Evolutionary conservation across 305 asterid species (phyloP).

Genomic region (Fraxinus dipetala): DNA sequence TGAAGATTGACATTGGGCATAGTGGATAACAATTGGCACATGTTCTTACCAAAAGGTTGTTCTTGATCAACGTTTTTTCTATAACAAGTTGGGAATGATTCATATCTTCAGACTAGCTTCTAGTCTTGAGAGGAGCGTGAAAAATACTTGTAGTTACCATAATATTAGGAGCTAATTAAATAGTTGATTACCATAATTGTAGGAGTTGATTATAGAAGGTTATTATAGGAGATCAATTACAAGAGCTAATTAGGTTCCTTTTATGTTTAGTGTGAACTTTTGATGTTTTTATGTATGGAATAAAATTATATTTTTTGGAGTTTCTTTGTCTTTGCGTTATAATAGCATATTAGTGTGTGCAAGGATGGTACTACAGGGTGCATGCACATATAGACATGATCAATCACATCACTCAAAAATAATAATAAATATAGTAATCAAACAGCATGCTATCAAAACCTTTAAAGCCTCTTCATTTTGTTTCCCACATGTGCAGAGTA

Average conservation of each 20-base stretch:
- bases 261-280: background rate
- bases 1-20: background rate
- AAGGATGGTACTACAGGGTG: background rate
- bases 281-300: background rate
- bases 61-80: background rate
- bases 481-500: slow-evolving; percentile 69
- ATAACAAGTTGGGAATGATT: background rate
- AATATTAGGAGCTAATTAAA: background rate
- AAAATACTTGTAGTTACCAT: background rate
- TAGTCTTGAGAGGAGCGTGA: background rate
- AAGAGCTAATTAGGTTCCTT: background rate
- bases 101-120: background rate
- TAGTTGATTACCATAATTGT: background rate
- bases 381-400: slow-evolving; percentile 9
- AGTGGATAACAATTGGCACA: background rate
- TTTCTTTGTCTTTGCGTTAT: slow-evolving; percentile 11
- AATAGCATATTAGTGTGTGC: slow-evolving; percentile 7
- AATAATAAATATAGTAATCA: slow-evolving; percentile 14
- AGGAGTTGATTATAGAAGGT: background rate
- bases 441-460: slow-evolving; percentile 43
- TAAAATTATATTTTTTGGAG: slow-evolving; percentile 7
- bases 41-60: background rate
- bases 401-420: slow-evolving; percentile 15
- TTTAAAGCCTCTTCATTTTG: slow-evolving; percentile 67
- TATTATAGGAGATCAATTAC: background rate